phyloP scores from a whole-genome alignment of 371 early-diverging fungal genomes.

The Choanephora cucurbitarum region DNA sequence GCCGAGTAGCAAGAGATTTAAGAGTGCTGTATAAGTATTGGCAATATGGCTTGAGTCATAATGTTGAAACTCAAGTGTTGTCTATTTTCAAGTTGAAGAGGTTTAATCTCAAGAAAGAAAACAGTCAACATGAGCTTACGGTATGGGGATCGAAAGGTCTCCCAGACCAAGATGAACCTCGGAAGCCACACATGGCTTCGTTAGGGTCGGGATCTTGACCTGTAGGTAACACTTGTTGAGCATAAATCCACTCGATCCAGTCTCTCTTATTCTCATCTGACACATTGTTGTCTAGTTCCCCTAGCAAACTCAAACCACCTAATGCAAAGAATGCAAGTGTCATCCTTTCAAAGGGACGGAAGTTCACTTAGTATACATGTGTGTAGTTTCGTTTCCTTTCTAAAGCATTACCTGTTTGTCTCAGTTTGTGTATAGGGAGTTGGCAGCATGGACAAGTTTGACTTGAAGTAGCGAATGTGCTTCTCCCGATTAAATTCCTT shows the following conservation, averaged over 20 bases:
- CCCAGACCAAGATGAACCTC: constrained; percentile 72
- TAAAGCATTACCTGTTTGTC: constrained; percentile 65
- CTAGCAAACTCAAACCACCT: constrained; percentile 78
- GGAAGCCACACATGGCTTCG: constrained; percentile 61
- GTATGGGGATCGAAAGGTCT: constrained; percentile 50
- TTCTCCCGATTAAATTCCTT: constrained; percentile 33
- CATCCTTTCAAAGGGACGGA: constrained; percentile 68
- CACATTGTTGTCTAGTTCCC: constrained; percentile 59
- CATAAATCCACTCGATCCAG: constrained; percentile 97
- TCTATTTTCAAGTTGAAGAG: constrained; percentile 14
- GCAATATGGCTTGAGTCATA: constrained; percentile 79
- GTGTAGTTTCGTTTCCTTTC: no score
- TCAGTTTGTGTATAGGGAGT: constrained; percentile 72
- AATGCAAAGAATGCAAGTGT: constrained; percentile 85
- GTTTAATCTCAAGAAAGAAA: no score
- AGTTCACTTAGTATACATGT: not conserved
- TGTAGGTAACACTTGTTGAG: constrained; percentile 75
- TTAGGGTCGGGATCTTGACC: constrained; percentile 31
- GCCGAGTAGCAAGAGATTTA: constrained; percentile 76
- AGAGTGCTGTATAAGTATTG: constrained; percentile 91
- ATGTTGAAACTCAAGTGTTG: constrained; percentile 31
- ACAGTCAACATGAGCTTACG: constrained; percentile 29
- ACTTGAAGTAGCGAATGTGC: constrained; percentile 74
- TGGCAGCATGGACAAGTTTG: constrained; percentile 76
- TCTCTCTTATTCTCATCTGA: constrained; percentile 53